Percentiles rank a stretch among this genome's conserved stretches.
These are phyloP conservation scores for Tardiomyces blankii DNA, from an alignment of 1,139 yeast species.

Conservation along the genomic window DNA sequence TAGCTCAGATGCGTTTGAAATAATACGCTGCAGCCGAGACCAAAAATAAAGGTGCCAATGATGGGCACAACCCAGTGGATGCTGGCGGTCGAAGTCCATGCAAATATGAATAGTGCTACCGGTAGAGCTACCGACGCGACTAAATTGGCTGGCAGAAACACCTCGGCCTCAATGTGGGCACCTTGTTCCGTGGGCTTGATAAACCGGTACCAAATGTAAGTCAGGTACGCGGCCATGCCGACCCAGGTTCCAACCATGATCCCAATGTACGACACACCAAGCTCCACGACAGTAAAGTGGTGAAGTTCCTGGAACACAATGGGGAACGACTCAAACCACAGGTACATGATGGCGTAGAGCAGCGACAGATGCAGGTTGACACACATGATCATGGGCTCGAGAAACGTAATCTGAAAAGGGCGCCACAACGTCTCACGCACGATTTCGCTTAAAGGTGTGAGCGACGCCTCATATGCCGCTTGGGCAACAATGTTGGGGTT, in stretches of 20 bases:
- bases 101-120: slow-evolving; percentile 64
- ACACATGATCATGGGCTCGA: slow-evolving; percentile 26
- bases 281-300: slow-evolving; percentile 38
- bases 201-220: slow-evolving; percentile 4
- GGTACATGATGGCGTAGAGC: slow-evolving; percentile 42
- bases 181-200: slow-evolving; percentile 1
- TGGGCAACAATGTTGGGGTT: slow-evolving; percentile 22
- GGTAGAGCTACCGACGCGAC: slow-evolving; percentile 51
- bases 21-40: slow-evolving; percentile 59
- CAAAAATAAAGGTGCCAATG: slow-evolving; percentile 66
- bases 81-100: slow-evolving; percentile 52
- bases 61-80: slow-evolving; percentile 78
- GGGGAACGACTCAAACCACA: slow-evolving; percentile 56
- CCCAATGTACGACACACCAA: slow-evolving; percentile 38
- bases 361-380: slow-evolving; percentile 39
- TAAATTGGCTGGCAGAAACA: slow-evolving; percentile 25
- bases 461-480: slow-evolving; percentile 9
- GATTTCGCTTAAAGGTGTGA: neutral
- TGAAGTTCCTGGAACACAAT: slow-evolving; percentile 37
- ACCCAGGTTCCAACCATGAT: slow-evolving; percentile 34
- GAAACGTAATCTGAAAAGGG: slow-evolving; percentile 30
- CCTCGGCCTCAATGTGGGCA: slow-evolving; percentile 27
- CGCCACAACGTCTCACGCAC: slow-evolving; percentile 36
- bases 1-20: slow-evolving; percentile 66
- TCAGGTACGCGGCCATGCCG: slow-evolving; percentile 9